These are phyloP conservation scores for Chimonanthus salicifolius DNA, from an alignment of 164 flowering plant species.

Conservation along the genomic window DNA sequence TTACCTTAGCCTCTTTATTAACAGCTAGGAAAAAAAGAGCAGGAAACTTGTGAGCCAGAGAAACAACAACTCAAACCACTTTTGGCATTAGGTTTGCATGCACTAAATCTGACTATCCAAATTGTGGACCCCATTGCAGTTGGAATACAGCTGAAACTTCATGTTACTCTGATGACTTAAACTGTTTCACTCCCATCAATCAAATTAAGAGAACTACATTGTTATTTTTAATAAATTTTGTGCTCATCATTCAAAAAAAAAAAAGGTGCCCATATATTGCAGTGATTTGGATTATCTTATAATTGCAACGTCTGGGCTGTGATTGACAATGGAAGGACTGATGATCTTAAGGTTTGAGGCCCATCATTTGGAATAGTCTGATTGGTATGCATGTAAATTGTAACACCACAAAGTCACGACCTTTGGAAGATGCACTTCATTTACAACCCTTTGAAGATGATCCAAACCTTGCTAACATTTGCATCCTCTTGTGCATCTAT, in stretches of 20 bases:
- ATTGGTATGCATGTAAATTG: not conserved
- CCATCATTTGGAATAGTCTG: not conserved
- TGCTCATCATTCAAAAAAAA: not conserved
- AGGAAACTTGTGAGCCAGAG: too few relatives aligned
- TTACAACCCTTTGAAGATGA: not conserved
- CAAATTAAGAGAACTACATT: not conserved
- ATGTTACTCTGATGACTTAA: not conserved
- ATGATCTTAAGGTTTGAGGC: not conserved
- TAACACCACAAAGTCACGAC: not conserved
- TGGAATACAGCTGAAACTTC: not conserved
- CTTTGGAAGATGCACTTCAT: not conserved
- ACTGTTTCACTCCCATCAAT: not conserved
- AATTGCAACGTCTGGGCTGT: too few relatives aligned
- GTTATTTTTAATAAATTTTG: too few relatives aligned
- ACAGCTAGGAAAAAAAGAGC: too few relatives aligned
- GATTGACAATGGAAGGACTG: not conserved
- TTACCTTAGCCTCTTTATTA: too few relatives aligned
- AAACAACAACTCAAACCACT: not conserved
- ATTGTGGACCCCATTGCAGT: not conserved
- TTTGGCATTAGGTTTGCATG: not conserved
- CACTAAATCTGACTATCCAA: too few relatives aligned
- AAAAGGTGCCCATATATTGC: not conserved
- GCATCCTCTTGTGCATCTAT: not conserved
- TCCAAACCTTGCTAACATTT: not conserved
- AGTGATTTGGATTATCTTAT: too few relatives aligned